Base-by-base conservation (phyloP, 2,329 filamentous ascomycete genomes). In the Fusarium concolor region DNA sequence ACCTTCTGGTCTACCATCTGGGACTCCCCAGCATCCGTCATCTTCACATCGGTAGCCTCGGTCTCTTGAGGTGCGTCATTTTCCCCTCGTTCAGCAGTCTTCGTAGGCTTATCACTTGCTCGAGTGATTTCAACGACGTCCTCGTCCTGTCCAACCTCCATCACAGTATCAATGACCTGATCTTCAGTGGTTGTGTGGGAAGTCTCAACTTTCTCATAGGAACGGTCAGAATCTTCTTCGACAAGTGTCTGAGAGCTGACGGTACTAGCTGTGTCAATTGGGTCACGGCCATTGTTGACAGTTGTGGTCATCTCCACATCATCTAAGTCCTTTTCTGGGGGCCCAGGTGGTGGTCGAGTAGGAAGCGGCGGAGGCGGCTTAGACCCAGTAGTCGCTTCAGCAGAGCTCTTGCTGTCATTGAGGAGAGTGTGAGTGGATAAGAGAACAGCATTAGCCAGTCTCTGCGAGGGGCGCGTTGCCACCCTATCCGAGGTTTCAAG, bases 381-480 rank as follows among this genome's bases (percentile, higher is more conserved):
- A 5, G 71, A 33, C 7, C 68, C 66, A 8, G 60, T 44, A 14
- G 71, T 53, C 9, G 70, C 35, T 46, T 78, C 76, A 6, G 67
- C 47, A 12, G 72, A 44, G 52, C 72, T 69, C 54, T 78, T 79
- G 2, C 74, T 56, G 26, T 76, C 74, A 24, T 76, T 76, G 6
- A 80, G 73, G 7, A 81, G 71, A 3, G 78, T 78, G 41, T 79
- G 78, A 0, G 82, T 84, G 5, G 83, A 83, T 3, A 92, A 87
- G 22, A 97, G 83, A 2, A 94, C 94, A 38, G 94, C 86, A 49
- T 93, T 90, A 26, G 94, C 94, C 33, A 97, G 85, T 68, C 93
- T 88, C 71, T 91, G 90, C 5, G 90, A 89, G 3, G 94, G 94
- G 42, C 85, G 87, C 29, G 94, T 88, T 17, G 86, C 89, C 12